Conservation (phyloP, 2,329 filamentous ascomycete species). For the Exophiala bonariae region DNA sequence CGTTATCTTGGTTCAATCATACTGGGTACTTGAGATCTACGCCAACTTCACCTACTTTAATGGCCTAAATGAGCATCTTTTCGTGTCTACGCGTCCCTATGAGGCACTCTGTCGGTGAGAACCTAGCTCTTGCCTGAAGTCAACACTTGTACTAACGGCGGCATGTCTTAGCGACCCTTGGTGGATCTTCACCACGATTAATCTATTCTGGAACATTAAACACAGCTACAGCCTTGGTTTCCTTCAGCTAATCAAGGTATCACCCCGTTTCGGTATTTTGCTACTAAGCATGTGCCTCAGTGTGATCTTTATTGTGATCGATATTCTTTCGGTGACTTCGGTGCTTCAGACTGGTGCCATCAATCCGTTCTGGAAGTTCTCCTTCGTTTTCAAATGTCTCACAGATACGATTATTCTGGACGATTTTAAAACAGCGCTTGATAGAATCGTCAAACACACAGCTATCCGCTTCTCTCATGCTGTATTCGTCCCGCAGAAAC, state of each 20-base stretch:
- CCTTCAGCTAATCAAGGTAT: conserved; percentile 67
- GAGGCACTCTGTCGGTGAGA: conserved; percentile 59
- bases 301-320: conserved; percentile 64
- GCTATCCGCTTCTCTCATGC: not conserved
- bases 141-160: too few species aligned
- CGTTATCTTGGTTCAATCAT: conserved; percentile 59
- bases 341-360: conserved; percentile 41
- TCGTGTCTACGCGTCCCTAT: conserved; percentile 55
- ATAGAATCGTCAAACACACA: conserved; percentile 27
- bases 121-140: too few species aligned
- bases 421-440: conserved; percentile 63
- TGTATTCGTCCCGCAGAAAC: not conserved
- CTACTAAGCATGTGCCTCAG: conserved; percentile 67
- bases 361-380: conserved; percentile 58
- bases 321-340: conserved; percentile 45
- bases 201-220: conserved; percentile 63
- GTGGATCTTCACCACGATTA: conserved; percentile 64
- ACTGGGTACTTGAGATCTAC: conserved; percentile 65
- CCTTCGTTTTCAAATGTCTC: conserved; percentile 65
- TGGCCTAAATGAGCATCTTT: conserved; percentile 48
- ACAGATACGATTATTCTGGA: conserved; percentile 66
- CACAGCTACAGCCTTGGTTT: conserved; percentile 58
- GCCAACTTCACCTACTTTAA: conserved; percentile 66
- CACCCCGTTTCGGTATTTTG: conserved; percentile 57
- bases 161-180: conserved; percentile 63